Conservation (phyloP, 2,329 filamentous ascomycete species). For the Cladosporium sp. region DNA sequence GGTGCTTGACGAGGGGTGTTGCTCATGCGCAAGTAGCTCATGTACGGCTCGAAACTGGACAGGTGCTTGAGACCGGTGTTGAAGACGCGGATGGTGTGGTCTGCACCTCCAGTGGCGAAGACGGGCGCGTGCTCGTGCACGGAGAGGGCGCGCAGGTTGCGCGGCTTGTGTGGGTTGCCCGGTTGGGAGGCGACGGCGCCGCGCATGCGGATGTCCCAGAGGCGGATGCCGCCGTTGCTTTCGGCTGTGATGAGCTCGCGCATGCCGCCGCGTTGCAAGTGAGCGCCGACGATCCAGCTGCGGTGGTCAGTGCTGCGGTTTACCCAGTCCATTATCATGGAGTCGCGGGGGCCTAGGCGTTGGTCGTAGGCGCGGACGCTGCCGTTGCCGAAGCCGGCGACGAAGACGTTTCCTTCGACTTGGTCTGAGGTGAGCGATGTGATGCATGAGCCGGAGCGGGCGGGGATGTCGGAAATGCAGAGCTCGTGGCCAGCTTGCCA, state of each 20-base stretch:
- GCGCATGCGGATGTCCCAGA: slow-evolving; percentile 86
- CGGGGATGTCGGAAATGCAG: slow-evolving; percentile 87
- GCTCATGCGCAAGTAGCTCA: slow-evolving; percentile 46
- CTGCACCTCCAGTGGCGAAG: slow-evolving; percentile 87
- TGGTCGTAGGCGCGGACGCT: slow-evolving; percentile 93
- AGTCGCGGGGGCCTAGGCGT: slow-evolving; percentile 75
- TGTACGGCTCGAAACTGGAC: slow-evolving; percentile 82
- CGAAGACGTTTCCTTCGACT: slow-evolving; percentile 93
- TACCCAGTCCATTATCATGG: slow-evolving; percentile 96
- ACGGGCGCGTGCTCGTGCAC: slow-evolving; percentile 96
- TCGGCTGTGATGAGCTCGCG: slow-evolving; percentile 87
- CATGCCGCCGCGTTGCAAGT: slow-evolving; percentile 93
- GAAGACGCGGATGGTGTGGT: slow-evolving; percentile 85
- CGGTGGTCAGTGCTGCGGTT: slow-evolving; percentile 88
- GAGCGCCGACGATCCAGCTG: slow-evolving; percentile 92
- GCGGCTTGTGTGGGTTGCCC: slow-evolving; percentile 59
- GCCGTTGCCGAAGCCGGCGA: slow-evolving; percentile 93
- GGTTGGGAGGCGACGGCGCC: slow-evolving; percentile 34
- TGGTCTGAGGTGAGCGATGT: slow-evolving; percentile 95
- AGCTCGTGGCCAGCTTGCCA: slow-evolving; percentile 95
- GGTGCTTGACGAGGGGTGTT: slow-evolving; percentile 55
- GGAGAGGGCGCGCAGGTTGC: slow-evolving; percentile 63
- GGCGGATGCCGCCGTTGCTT: slow-evolving; percentile 84
- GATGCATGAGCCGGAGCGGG: slow-evolving; percentile 89
- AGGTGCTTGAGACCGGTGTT: slow-evolving; percentile 65